A percentile compares a stretch with the other conserved stretches of the same genome.
Conservation (phyloP, 139 green algal genomes). For the Nannochloris sp. region DNA sequence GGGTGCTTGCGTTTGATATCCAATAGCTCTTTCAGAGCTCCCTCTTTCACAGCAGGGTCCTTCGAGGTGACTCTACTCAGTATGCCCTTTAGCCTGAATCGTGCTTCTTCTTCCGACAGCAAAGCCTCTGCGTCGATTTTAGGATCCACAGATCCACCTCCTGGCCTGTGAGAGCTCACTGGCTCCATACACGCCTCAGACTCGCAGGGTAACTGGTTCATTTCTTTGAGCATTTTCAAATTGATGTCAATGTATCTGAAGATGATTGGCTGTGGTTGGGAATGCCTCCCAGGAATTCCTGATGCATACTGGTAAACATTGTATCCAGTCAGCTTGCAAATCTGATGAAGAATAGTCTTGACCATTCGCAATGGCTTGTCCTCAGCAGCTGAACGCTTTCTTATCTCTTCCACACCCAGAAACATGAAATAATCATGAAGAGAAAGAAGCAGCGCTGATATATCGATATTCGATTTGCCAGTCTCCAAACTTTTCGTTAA, state of each 20-base stretch:
- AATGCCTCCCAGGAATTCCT: constrained; percentile 34
- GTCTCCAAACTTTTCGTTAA: constrained; percentile 70
- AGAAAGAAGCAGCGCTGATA: constrained; percentile 62
- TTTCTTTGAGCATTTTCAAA: constrained; percentile 51
- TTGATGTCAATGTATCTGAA: constrained; percentile 91
- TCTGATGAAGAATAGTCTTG: constrained; percentile 91
- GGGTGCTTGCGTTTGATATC: constrained; percentile 17
- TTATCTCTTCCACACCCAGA: constrained; percentile 82
- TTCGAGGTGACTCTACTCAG: neutral
- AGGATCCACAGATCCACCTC: neutral
- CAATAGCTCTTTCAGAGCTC: constrained; percentile 22
- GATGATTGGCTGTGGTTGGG: constrained; percentile 66
- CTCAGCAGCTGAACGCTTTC: constrained; percentile 54
- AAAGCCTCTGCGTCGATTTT: neutral
- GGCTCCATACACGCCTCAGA: neutral
- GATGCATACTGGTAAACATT: constrained; percentile 40
- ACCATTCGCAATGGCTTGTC: constrained; percentile 96
- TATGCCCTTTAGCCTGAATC: neutral
- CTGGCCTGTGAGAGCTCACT: constrained; percentile 3
- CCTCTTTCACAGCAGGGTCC: neutral
- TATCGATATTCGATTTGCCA: constrained; percentile 52
- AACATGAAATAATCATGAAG: constrained; percentile 84
- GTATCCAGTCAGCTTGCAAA: constrained; percentile 65
- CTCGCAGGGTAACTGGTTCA: neutral
- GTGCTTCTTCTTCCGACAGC: neutral